These are phyloP conservation scores for Termitomyces sp. DNA, from an alignment of 768 basidiomycete genomes.

Conservation along the genomic window DNA sequence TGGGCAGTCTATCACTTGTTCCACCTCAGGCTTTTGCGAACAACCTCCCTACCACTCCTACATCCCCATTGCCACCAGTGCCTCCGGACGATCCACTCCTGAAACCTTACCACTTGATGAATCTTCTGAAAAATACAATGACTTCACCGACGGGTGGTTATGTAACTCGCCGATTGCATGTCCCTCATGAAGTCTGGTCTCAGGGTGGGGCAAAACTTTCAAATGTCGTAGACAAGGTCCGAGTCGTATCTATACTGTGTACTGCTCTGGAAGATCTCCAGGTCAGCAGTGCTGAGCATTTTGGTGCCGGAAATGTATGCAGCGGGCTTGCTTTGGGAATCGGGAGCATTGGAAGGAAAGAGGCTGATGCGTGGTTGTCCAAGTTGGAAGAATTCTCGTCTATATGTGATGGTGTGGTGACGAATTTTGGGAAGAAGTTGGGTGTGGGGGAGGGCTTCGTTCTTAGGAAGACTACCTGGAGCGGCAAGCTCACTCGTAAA, in stretches of 20 bases:
- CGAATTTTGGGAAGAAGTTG: constrained; percentile 83
- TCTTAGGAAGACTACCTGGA: constrained; percentile 78
- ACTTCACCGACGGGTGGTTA: constrained; percentile 80
- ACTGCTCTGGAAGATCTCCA: constrained; percentile 80
- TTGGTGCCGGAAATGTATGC: constrained; percentile 77
- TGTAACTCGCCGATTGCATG: constrained; percentile 79
- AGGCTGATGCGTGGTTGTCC: constrained; percentile 73
- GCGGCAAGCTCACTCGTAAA: constrained; percentile 67
- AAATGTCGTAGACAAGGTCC: constrained; percentile 81
- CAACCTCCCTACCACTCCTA: constrained; percentile 69
- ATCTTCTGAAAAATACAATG: constrained; percentile 75
- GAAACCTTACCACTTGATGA: constrained; percentile 92
- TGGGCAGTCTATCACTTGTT: constrained; percentile 29
- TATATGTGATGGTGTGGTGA: constrained; percentile 76
- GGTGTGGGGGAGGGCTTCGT: constrained; percentile 87
- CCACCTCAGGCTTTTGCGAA: constrained; percentile 45
- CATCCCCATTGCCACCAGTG: constrained; percentile 71
- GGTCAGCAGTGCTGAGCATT: constrained; percentile 64
- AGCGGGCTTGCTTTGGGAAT: constrained; percentile 73
- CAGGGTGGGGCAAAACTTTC: constrained; percentile 83
- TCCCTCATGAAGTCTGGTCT: constrained; percentile 89
- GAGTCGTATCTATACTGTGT: constrained; percentile 76
- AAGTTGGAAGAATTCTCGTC: constrained; percentile 79
- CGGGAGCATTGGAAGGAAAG: constrained; percentile 70
- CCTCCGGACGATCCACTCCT: constrained; percentile 71